Conservation (phyloP, 495 filamentous ascomycete species). For the Penicillium macrosclerotiorum region DNA sequence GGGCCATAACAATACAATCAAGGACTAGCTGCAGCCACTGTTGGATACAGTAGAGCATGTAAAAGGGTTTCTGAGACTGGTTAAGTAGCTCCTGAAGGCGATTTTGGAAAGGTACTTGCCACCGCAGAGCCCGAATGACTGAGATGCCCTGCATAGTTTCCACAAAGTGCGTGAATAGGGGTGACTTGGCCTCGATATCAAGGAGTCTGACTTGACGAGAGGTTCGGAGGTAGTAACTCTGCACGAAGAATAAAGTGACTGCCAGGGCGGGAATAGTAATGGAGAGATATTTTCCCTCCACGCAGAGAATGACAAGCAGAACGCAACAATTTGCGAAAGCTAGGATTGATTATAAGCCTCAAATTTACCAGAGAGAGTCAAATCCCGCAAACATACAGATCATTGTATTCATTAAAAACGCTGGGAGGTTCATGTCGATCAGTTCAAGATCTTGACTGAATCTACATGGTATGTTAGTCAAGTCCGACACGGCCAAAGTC, state of each 20-base stretch:
- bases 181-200: conserved; percentile 50
- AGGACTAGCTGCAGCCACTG: conserved; percentile 39
- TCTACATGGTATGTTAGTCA: background rate
- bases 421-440: conserved; percentile 8
- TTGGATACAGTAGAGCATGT: conserved; percentile 45
- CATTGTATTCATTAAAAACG: background rate
- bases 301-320: background rate
- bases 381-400: background rate
- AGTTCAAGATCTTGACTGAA: conserved; percentile 13
- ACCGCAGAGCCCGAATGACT: conserved; percentile 49
- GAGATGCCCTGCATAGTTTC: conserved; percentile 45
- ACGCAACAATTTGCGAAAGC: conserved; percentile 4
- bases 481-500: background rate
- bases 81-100: conserved; percentile 27
- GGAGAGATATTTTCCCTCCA: conserved; percentile 8
- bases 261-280: conserved; percentile 1
- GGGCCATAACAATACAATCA: conserved; percentile 35
- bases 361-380: background rate
- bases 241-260: conserved; percentile 1
- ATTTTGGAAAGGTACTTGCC: conserved; percentile 20
- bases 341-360: background rate
- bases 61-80: conserved; percentile 38
- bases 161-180: conserved; percentile 58
- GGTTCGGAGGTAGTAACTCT: conserved; percentile 34
- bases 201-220: conserved; percentile 54